phyloP scores from a whole-genome alignment of 257 asterid species.

The Salvia hispanica region DNA sequence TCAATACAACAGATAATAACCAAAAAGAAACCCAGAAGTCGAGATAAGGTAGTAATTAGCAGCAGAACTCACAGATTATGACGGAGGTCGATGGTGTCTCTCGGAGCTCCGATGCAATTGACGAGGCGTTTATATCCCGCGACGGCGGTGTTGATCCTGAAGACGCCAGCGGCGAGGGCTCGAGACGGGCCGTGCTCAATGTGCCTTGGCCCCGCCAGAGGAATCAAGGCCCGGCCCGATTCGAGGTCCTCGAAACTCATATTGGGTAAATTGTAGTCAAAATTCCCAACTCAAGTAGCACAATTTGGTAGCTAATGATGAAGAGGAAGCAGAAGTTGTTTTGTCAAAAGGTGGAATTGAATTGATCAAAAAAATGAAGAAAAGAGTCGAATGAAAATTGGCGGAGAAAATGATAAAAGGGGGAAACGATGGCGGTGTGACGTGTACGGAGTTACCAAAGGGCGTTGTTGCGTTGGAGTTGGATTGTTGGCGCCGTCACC shows the following conservation, averaged over 20 bases:
- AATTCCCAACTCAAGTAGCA: neutral
- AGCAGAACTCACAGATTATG: slow-evolving; percentile 43
- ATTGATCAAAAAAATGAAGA: neutral
- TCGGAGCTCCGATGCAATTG: slow-evolving; percentile 46
- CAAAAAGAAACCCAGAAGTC: neutral
- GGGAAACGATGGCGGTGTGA: slow-evolving; percentile 3
- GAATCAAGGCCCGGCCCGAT: slow-evolving; percentile 38
- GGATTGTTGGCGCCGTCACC: slow-evolving; percentile 25
- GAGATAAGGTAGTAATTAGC: neutral
- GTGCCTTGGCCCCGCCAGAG: slow-evolving; percentile 19
- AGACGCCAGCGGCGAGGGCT: slow-evolving; percentile 47
- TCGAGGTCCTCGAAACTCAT: slow-evolving; percentile 63
- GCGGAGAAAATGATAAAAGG: slow-evolving; percentile 19
- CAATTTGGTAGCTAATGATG: neutral
- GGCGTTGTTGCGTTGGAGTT: slow-evolving; percentile 11
- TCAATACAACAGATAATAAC: neutral
- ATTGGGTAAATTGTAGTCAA: neutral
- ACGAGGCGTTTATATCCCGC: slow-evolving; percentile 47
- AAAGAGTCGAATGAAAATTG: neutral
- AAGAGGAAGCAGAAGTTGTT: neutral
- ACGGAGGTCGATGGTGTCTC: slow-evolving; percentile 52
- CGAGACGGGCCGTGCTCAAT: slow-evolving; percentile 42
- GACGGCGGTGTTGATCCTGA: slow-evolving; percentile 52
- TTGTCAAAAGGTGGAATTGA: neutral
- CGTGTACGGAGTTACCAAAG: slow-evolving; percentile 19